Evolutionary conservation across 2,329 filamentous ascomycete genomes (phyloP).

Genomic region (Pseudogymnoascus destructans): DNA sequence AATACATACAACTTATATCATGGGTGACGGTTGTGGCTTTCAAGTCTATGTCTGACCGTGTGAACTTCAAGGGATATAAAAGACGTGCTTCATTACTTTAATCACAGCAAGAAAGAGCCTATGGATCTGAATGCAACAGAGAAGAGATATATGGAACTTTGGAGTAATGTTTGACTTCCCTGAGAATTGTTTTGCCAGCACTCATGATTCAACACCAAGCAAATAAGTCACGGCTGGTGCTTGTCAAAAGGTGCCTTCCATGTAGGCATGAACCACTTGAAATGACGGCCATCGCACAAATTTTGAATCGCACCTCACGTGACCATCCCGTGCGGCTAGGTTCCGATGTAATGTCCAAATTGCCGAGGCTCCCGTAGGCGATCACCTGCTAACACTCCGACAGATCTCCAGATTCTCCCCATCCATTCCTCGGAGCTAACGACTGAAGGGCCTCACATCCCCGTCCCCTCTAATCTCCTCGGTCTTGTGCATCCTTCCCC

Average conservation of each 20-base stretch:
- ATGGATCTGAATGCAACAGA: neutral
- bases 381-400: slow-evolving; percentile 6
- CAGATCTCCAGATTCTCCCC: slow-evolving; percentile 2
- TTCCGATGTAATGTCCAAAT: slow-evolving; percentile 4
- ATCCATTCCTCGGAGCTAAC: neutral
- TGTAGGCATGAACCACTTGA: neutral
- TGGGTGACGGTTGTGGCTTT: neutral
- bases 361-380: slow-evolving; percentile 3
- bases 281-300: neutral
- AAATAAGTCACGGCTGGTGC: neutral
- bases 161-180: slow-evolving; percentile 2
- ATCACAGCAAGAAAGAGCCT: neutral
- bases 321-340: neutral
- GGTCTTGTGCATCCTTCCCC: slow-evolving; percentile 9
- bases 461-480: slow-evolving; percentile 11
- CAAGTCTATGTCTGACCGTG: neutral
- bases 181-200: neutral
- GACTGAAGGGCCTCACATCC: slow-evolving; percentile 5
- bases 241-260: neutral
- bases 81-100: neutral
- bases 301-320: neutral
- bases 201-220: neutral
- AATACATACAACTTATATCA: neutral
- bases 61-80: slow-evolving; percentile 5
- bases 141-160: neutral